Conservation (phyloP, 202 grass and related monocot genomes). For the Elaeis oleifera region DNA sequence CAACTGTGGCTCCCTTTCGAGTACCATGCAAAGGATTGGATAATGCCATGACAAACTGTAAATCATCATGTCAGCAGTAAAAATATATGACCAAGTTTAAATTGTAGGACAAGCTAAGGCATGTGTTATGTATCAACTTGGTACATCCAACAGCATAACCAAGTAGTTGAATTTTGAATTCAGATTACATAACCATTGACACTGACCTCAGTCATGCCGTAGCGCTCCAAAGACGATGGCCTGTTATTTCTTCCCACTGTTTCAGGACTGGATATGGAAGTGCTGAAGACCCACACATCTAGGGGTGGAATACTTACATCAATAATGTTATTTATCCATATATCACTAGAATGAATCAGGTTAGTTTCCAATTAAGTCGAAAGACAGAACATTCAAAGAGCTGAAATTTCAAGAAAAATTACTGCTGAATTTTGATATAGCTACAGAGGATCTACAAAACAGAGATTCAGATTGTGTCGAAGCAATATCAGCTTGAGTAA, state of each 20-base stretch:
- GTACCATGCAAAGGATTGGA: conserved; percentile 81
- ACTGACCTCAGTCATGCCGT: conserved; percentile 94
- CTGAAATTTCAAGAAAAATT: too few relatives aligned
- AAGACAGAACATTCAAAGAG: too few relatives aligned
- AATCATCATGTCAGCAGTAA: conserved; percentile 21
- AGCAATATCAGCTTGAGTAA: too few relatives aligned
- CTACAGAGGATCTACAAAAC: too few relatives aligned
- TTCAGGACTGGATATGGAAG: conserved; percentile 95
- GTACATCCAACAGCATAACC: too few relatives aligned
- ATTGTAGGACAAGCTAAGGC: neutral
- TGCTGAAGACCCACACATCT: conserved; percentile 93
- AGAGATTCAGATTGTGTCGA: too few relatives aligned
- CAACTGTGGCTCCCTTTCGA: conserved; percentile 78
- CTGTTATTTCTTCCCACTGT: conserved; percentile 79
- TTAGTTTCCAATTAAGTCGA: too few relatives aligned
- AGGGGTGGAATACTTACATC: neutral
- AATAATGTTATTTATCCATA: neutral
- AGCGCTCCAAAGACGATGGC: conserved; percentile 87
- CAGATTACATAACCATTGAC: conserved; percentile 8
- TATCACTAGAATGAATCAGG: too few relatives aligned
- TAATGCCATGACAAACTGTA: conserved; percentile 93
- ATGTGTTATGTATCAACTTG: neutral
- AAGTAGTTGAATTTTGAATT: too few relatives aligned
- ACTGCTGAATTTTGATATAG: too few relatives aligned
- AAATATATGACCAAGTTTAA: neutral